These are phyloP conservation scores for Pichia cactophila DNA, from an alignment of 1,139 yeast genomes.

Conservation along the genomic window DNA sequence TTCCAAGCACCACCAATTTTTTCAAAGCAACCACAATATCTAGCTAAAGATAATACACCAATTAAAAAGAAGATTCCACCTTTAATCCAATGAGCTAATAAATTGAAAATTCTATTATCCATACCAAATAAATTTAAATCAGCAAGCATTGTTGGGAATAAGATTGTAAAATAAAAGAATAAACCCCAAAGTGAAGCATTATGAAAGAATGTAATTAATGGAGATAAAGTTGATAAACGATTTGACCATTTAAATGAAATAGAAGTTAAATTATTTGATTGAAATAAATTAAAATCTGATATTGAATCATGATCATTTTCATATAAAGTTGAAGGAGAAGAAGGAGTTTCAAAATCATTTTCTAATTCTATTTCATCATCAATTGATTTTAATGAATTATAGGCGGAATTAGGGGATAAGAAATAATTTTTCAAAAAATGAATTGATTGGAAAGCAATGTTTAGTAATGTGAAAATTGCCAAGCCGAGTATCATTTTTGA, in stretches of 20 bases:
- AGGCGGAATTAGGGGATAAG: background rate
- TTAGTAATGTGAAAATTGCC: constrained; percentile 44
- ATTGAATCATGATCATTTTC: constrained; percentile 17
- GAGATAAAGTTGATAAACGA: constrained; percentile 34
- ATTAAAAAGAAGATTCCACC: constrained; percentile 81
- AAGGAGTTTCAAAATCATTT: constrained; percentile 22
- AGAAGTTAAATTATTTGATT: constrained; percentile 1
- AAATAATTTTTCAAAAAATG: background rate
- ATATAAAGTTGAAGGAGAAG: constrained; percentile 34
- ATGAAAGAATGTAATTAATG: constrained; percentile 35
- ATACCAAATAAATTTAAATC: constrained; percentile 65
- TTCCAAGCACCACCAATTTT: constrained; percentile 93
- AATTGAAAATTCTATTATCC: constrained; percentile 60
- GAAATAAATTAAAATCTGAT: constrained; percentile 1
- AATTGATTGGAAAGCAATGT: constrained; percentile 42
- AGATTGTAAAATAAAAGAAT: constrained; percentile 51
- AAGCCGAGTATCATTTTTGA: constrained; percentile 56
- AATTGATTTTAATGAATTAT: background rate
- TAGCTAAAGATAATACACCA: constrained; percentile 70
- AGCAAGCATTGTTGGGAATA: constrained; percentile 69
- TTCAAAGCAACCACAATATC: constrained; percentile 78
- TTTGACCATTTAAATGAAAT: constrained; percentile 26
- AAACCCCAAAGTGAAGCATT: constrained; percentile 57
- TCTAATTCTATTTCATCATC: background rate
- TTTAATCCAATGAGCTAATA: constrained; percentile 91